Base-by-base conservation (phyloP, 2,329 filamentous ascomycete species). In the Xylaria multiplex region DNA sequence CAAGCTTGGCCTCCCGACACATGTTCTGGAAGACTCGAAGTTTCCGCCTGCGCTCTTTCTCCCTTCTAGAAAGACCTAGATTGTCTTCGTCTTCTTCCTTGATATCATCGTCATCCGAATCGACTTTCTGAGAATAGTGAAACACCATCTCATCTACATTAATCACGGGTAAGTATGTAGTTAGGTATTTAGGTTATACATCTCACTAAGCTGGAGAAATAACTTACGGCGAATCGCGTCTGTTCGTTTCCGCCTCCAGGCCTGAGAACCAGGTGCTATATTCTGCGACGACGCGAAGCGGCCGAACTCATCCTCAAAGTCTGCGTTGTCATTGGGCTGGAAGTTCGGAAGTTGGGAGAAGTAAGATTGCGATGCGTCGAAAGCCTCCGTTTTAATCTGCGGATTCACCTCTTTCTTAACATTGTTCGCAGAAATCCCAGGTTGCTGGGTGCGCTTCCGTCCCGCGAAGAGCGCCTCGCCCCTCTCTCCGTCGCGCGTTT, bases 231-330 rank as follows among this genome's bases (percentile, higher is more conserved):
- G 50, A 40, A 70, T 55, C 24, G 62, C 68, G 27, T 62, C 16
- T 6, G 68, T 64, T 19, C 65, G 68, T 16, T 66, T 49, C 49
- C 53, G 27, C 19, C 60, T 40, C 68, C 68, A 70, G 4, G 14
- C 53, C 11, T 46, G 11, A 1, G 65, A 66, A 2, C 68, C 65
- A 9, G 49, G 68, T 2, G 9, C 22, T 37, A 70, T 68, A 16
- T 70, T 59, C 35, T 75, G 74, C 11, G 73, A 75, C 7, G 71
- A 75, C 13, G 72, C 72, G 48, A 73, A 71, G 8, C 74, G 73
- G 4, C 43, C n/a, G 16, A 75, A 75, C 30, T 75, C 73, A 8
- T 74, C 68, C 2, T 74, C 72, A 30, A 75, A 75, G 16, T 60
- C 59, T 4, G 70, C 67, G 11, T 55, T 63, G 32, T 54, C 54